Base-by-base conservation (phyloP, 2,329 filamentous ascomycete genomes). In the Epichloe sp. region DNA sequence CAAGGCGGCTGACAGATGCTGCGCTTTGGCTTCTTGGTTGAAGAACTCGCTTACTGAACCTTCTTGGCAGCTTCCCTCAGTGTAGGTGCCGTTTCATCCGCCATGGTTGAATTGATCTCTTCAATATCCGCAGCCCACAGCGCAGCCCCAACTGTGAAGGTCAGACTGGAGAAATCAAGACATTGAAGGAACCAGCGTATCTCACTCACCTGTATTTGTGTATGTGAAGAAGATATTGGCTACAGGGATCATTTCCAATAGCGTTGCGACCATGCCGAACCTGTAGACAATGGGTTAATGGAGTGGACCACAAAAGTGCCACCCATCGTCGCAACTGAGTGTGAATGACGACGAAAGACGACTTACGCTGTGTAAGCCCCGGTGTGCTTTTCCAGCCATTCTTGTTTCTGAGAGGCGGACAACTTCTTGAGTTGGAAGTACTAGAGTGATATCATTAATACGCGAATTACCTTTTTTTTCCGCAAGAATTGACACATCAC, bases 401-500 rank as follows among this genome's bases (percentile, higher is more conserved):
- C 75, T 45, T 80, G 75, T 60, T 74, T 78, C 65, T 88, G 78
- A 11, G 71, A 71, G 31, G 73, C 68, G 43, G 78, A 79, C 88
- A 88, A 95, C 46, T 80, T 79, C 71, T 96, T 97, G 55, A 97
- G 75, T 71, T 95, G 87, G 66, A 95, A 96, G 68, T 95, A 96
- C 68, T 93, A 31, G 10, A 50, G 14, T 6, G 42, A n/a, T 3
- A 26, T 12, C 8, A 61, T 50, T 57, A 59, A 49, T 14, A 38
- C 5, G 26, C 26, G 10, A 31, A 31, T 11, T 0, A 31, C 26
- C 26, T 11, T 31, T 31, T 11, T 11, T 31, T 31, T 3, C 10
- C 8, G 38, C 8, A 51, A 23, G 21, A 14, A 10, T 5, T 4
- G 19, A 19, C 34, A 43, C 11, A 15, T 14, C 2, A 23, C 5